These are phyloP conservation scores for Coemansia sp. DNA, from an alignment of 192 early-diverging fungal species.

Conservation along the genomic window DNA sequence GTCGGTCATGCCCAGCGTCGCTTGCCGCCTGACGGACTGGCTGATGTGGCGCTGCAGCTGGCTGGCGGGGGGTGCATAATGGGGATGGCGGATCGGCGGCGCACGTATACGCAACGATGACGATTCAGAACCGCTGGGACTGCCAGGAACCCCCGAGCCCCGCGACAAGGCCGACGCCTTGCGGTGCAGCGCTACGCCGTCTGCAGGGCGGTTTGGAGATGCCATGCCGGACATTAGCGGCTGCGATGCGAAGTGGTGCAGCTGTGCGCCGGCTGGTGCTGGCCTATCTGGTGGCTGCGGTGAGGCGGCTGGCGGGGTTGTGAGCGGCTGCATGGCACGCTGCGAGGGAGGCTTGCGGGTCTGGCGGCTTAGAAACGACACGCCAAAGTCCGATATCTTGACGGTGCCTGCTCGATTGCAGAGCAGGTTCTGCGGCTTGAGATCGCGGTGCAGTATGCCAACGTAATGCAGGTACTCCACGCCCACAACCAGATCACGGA, in stretches of 20 bases:
- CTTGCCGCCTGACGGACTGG: constrained; percentile 21
- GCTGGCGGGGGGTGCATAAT: constrained; percentile 6
- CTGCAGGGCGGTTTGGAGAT: constrained; percentile 1
- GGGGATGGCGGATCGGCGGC: constrained; percentile 9
- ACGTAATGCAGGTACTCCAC: constrained; percentile 93
- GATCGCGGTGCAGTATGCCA: constrained; percentile 95
- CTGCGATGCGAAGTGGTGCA: constrained; percentile 49
- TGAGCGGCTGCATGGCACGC: constrained; percentile 7
- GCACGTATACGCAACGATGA: constrained; percentile 12
- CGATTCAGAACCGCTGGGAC: constrained; percentile 8
- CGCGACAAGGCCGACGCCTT: constrained; percentile 35
- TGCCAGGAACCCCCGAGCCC: constrained; percentile 12
- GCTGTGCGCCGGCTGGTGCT: constrained; percentile 4
- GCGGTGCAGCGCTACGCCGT: constrained; percentile 24
- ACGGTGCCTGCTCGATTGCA: constrained; percentile 69
- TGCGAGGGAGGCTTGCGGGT: constrained; percentile 16
- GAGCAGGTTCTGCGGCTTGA: constrained; percentile 96
- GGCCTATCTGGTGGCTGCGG: constrained; percentile 16
- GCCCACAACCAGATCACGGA: constrained; percentile 85
- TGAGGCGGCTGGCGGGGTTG: constrained; percentile 6
- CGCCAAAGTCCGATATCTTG: constrained; percentile 99
- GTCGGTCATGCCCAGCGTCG: constrained; percentile 50
- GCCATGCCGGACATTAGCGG: constrained; percentile 28
- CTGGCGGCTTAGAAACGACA: constrained; percentile 73
- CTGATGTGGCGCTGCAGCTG: constrained; percentile 13